Percentiles rank a stretch among this genome's conserved stretches.
Conservation (phyloP, 192 early-diverging fungal species). For the Backusella westeae region DNA sequence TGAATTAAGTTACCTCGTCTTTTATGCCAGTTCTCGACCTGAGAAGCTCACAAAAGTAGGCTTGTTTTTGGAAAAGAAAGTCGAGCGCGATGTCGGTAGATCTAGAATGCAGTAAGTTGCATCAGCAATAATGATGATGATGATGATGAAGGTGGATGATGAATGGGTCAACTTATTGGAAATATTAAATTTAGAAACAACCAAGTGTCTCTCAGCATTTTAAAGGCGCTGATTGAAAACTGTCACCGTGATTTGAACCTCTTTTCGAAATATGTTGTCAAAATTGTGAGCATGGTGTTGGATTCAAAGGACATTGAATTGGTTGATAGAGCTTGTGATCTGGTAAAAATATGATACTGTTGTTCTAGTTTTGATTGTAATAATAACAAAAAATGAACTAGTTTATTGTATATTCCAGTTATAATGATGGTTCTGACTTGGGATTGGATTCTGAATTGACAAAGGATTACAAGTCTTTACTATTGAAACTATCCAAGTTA, state of each 20-base stretch:
- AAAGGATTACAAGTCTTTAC: constrained; percentile 53
- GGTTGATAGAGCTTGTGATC: constrained; percentile 53
- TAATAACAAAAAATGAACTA: constrained; percentile 18
- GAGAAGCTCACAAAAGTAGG: constrained; percentile 92
- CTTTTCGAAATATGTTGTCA: constrained; percentile 79
- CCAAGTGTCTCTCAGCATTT: constrained; percentile 70
- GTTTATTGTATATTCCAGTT: constrained; percentile 68
- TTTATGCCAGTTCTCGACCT: constrained; percentile 84
- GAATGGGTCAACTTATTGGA: background rate
- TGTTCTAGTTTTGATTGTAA: background rate
- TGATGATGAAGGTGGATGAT: background rate
- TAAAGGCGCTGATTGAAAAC: constrained; percentile 64
- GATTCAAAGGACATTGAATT: constrained; percentile 58
- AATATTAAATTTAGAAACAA: constrained; percentile 47
- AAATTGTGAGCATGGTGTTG: constrained; percentile 58
- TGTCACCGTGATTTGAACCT: constrained; percentile 77
- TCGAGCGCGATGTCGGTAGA: constrained; percentile 62
- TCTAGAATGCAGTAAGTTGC: constrained; percentile 57
- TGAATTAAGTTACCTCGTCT: constrained; percentile 82
- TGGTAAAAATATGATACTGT: constrained; percentile 34
- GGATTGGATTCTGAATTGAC: constrained; percentile 65
- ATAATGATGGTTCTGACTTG: constrained; percentile 68
- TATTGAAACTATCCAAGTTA: constrained; percentile 53
- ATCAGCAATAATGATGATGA: background rate
- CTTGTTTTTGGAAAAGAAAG: constrained; percentile 71